Percentiles rank a stretch among this genome's conserved stretches.
Evolutionary conservation across 1,284 basidiomycete species (phyloP).

Genomic region (Mrakiaceae sp.): DNA sequence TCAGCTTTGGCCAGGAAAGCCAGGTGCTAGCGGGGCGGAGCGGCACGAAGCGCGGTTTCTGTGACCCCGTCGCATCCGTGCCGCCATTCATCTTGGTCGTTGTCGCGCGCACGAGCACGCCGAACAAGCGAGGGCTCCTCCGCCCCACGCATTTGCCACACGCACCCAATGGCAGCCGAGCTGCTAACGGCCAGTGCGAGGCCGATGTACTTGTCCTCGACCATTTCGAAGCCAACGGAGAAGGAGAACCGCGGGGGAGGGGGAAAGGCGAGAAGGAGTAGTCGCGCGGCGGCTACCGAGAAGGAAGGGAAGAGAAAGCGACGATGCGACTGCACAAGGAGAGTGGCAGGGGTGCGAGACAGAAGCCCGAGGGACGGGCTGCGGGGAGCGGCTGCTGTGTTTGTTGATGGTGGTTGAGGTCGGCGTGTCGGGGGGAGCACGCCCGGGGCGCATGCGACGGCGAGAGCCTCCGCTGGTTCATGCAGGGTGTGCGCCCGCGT

Average conservation of each 20-base stretch:
- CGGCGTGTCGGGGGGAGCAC: no score
- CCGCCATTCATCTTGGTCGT: not conserved
- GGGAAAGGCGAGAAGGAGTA: constrained; percentile 29
- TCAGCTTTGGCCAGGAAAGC: no score
- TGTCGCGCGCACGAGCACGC: no score
- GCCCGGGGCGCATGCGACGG: constrained; percentile 28
- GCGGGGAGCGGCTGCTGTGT: no score
- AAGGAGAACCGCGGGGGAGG: not conserved
- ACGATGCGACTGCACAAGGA: not conserved
- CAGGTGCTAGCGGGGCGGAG: no score
- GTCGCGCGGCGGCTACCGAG: not conserved
- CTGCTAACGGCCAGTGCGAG: constrained; percentile 70
- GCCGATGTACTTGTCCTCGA: constrained; percentile 87
- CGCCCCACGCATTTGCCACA: not conserved
- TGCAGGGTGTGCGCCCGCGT: constrained; percentile 31
- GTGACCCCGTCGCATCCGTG: not conserved
- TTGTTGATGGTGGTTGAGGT: no score
- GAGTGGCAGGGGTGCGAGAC: not conserved
- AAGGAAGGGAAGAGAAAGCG: not conserved
- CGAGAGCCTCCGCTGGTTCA: constrained; percentile 50
- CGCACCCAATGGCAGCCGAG: constrained; percentile 64
- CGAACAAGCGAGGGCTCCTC: no score
- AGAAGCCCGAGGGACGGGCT: no score
- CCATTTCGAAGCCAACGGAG: constrained; percentile 38
- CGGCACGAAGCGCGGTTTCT: not conserved